Base-by-base conservation (phyloP, 768 basidiomycete species). In the Suillus spraguei region DNA sequence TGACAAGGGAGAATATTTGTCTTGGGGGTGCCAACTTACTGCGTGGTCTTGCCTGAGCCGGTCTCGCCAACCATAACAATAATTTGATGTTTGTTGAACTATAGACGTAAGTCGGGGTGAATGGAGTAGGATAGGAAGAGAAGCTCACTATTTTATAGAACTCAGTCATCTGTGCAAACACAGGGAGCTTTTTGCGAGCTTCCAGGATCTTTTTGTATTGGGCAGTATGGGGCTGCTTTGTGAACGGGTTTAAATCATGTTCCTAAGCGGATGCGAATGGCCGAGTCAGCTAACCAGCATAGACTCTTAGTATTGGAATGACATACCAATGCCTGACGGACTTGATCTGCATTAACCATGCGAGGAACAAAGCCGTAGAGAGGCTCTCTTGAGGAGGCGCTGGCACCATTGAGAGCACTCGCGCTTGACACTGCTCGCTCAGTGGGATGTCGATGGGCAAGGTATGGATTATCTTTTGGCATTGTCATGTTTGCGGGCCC, bases 41-140 rank as follows among this genome's bases (percentile, higher is more conserved):
- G 95, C 28, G 95, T 97, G 0, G 95, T 97, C 81, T 97, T 98
- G 44, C 95, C 96, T 35, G 94, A 91, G 11, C 95, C 96, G 0
- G 96, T 97, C 80, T 97, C 96, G 69, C 96, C 92, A 63, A 94
- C 91, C 86, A 95, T 90, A 64, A 95, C 86, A 41, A 91, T 89
- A 66, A 97, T 90, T 79, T 97, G 95, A 74, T 94, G 64, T 7
- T 62, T 59, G 20, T 67, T 73, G 60, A 76, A 75, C 74, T 75
- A 38, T 9, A 1, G 20, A 62, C 0, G 50, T 56, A 24, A 33
- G 17, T 47, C 22, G 33, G 22, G 3, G 6, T 36, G 38, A 22
- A 33, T 16, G 52, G 33, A 24, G 22, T 59, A 16, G 9, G 44
- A 32, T 4, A 14, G 28, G 14, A 8, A 60, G 39, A 61, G 64